phyloP scores from a whole-genome alignment of 148 eudicot species.

The Selenicereus undatus region DNA sequence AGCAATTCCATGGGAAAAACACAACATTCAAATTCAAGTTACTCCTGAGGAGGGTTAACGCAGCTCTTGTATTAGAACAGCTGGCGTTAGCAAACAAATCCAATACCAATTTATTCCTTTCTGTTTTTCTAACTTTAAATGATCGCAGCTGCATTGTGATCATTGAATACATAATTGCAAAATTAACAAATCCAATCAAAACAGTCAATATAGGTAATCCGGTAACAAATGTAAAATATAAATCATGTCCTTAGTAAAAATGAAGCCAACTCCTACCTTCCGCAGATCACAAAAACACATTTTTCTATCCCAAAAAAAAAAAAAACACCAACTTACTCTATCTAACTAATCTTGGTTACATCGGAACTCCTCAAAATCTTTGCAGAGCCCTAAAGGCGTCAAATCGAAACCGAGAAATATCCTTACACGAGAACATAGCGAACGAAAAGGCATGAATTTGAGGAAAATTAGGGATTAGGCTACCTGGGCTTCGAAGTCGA shows the following conservation, averaged over 20 bases:
- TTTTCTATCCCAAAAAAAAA: not conserved
- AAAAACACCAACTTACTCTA: not conserved
- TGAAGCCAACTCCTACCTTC: no score
- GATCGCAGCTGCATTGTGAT: not conserved
- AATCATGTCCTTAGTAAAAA: no score
- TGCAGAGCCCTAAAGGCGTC: not conserved
- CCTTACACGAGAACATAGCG: not conserved
- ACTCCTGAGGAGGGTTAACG: no score
- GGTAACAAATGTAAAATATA: no score
- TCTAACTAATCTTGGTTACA: not conserved
- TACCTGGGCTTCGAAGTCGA: conserved; percentile 57
- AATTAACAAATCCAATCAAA: no score
- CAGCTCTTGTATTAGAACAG: not conserved
- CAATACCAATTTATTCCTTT: no score
- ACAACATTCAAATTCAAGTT: not conserved
- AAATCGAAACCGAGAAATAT: not conserved
- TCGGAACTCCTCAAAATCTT: not conserved
- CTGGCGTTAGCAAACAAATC: no score
- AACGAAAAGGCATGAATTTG: not conserved
- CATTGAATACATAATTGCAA: not conserved
- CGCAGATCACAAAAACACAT: not conserved
- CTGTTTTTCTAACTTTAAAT: not conserved
- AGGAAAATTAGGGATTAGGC: not conserved
- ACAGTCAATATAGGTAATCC: no score
- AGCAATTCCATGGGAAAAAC: not conserved